A percentile compares a stretch with the other conserved stretches of the same genome.
phyloP scores from a whole-genome alignment of 1,139 yeast species.

The Nakaseomyces uthaithaninus region DNA sequence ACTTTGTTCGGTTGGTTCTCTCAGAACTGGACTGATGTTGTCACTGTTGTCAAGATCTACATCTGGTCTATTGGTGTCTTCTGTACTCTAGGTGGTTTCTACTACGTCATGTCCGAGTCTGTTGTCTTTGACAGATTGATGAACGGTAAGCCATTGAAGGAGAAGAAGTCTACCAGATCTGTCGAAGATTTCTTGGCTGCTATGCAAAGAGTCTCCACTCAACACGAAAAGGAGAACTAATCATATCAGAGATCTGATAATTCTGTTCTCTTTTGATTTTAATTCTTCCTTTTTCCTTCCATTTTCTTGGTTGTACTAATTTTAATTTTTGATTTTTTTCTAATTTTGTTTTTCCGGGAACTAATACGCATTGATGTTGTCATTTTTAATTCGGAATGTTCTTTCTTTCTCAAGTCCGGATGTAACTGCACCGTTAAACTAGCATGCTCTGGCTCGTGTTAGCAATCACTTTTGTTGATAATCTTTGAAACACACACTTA shows the following conservation, averaged over 20 bases:
- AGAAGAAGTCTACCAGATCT: slow-evolving; percentile 62
- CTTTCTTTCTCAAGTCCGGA: no score
- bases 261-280: neutral
- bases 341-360: slow-evolving; percentile 7
- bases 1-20: slow-evolving; percentile 96
- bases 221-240: slow-evolving; percentile 65
- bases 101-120: slow-evolving; percentile 85
- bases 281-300: neutral
- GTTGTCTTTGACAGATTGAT: slow-evolving; percentile 84
- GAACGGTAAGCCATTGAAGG: slow-evolving; percentile 79
- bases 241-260: slow-evolving; percentile 8
- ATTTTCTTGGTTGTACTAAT: slow-evolving; percentile 6
- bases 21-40: slow-evolving; percentile 94
- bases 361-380: slow-evolving; percentile 7
- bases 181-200: slow-evolving; percentile 93
- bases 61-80: slow-evolving; percentile 92
- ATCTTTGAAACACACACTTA: neutral
- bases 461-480: neutral
- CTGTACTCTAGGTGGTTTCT: slow-evolving; percentile 95
- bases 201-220: slow-evolving; percentile 97
- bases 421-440: no score
- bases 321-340: slow-evolving; percentile 5
- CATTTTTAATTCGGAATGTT: slow-evolving; percentile 6
- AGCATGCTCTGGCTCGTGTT: no score
- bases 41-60: slow-evolving; percentile 89